Conservation (phyloP, 2,329 filamentous ascomycete species). For the Penicillium sp. region DNA sequence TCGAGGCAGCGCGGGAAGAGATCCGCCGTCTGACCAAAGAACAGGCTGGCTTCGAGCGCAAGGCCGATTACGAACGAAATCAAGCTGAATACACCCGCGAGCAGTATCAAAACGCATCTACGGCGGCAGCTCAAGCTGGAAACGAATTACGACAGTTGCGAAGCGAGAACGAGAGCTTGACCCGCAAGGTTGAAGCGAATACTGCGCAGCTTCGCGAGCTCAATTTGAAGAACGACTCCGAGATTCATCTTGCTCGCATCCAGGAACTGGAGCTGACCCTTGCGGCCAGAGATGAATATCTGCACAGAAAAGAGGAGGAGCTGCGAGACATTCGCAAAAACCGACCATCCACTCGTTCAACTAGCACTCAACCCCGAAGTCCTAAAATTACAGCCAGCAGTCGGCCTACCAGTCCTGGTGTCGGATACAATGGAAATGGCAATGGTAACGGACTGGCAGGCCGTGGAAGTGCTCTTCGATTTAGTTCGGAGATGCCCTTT, state of each 20-base stretch:
- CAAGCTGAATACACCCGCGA: constrained; percentile 52
- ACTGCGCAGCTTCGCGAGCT: constrained; percentile 43
- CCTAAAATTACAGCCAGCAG: constrained; percentile 43
- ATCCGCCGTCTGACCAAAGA: constrained; percentile 42
- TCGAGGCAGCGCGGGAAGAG: constrained; percentile 48
- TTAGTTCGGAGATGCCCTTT: constrained; percentile 42
- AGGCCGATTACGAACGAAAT: constrained; percentile 46
- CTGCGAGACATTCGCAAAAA: constrained; percentile 49
- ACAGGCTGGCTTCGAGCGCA: constrained; percentile 40
- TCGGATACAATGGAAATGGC: constrained; percentile 36
- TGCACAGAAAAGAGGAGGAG: constrained; percentile 51
- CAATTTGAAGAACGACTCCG: constrained; percentile 39
- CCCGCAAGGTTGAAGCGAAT: constrained; percentile 42
- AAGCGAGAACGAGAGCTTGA: constrained; percentile 42
- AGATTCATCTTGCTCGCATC: constrained; percentile 42
- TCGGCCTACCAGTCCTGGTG: constrained; percentile 46
- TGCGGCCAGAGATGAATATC: constrained; percentile 41
- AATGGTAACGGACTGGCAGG: constrained; percentile 34
- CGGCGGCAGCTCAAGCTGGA: constrained; percentile 45
- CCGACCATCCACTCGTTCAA: constrained; percentile 47
- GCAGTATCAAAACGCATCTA: constrained; percentile 54
- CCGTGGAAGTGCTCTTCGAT: constrained; percentile 44
- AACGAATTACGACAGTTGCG: constrained; percentile 44
- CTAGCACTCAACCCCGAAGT: constrained; percentile 48
- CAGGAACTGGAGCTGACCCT: constrained; percentile 43